Evolutionary conservation across 1,284 basidiomycete species (phyloP).

Genomic region (Peniophora sp.): DNA sequence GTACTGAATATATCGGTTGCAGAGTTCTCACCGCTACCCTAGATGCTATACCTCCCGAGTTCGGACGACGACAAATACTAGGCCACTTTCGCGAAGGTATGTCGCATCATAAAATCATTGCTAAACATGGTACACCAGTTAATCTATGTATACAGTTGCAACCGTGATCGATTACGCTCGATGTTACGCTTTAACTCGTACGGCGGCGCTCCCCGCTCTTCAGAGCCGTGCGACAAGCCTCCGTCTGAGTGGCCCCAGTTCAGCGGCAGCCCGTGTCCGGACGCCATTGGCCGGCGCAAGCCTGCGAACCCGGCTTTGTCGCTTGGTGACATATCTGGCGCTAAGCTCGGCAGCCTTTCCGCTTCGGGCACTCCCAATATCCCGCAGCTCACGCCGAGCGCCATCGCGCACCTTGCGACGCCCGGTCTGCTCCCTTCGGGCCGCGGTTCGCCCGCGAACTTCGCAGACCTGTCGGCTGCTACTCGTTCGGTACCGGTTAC

Average conservation of each 20-base stretch:
- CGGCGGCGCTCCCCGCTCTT: slow-evolving; percentile 42
- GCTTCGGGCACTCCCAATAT: slow-evolving; percentile 56
- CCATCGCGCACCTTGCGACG: slow-evolving; percentile 27
- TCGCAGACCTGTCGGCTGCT: slow-evolving; percentile 52
- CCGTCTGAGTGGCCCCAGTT: slow-evolving; percentile 94
- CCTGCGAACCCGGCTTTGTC: slow-evolving; percentile 68
- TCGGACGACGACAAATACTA: slow-evolving; percentile 87
- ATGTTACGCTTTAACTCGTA: slow-evolving; percentile 78
- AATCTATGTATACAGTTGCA: slow-evolving; percentile 47
- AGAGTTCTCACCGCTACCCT: slow-evolving; percentile 14
- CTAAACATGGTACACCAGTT: not conserved
- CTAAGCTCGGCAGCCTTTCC: slow-evolving; percentile 39
- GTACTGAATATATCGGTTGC: not conserved
- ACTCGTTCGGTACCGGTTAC: slow-evolving; percentile 74
- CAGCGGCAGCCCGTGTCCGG: slow-evolving; percentile 50
- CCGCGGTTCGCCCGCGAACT: slow-evolving; percentile 59
- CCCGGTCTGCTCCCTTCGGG: slow-evolving; percentile 38
- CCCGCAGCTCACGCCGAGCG: slow-evolving; percentile 15
- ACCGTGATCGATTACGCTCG: slow-evolving; percentile 85
- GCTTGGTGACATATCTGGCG: slow-evolving; percentile 39
- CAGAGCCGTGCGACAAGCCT: slow-evolving; percentile 54
- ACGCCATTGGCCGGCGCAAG: slow-evolving; percentile 48
- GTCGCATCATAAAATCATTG: slow-evolving; percentile 10
- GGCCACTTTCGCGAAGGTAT: slow-evolving; percentile 58
- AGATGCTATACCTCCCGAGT: slow-evolving; percentile 90